Percentiles rank a stretch among this genome's conserved stretches.
Evolutionary conservation across 257 asterid species (phyloP).

Genomic region (Plantago ovata): DNA sequence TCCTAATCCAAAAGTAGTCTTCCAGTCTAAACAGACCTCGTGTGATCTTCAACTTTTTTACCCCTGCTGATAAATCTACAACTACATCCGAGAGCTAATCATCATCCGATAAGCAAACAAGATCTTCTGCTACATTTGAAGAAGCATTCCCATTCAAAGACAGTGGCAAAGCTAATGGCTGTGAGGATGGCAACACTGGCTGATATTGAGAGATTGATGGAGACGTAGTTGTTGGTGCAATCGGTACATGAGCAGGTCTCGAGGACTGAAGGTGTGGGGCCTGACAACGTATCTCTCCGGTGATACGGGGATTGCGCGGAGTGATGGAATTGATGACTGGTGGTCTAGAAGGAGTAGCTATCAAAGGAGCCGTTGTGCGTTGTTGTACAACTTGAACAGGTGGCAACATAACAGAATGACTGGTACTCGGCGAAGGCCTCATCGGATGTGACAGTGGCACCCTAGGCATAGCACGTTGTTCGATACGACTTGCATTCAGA

Average conservation of each 20-base stretch:
- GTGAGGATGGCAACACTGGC: slow-evolving; percentile 16
- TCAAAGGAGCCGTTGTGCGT: slow-evolving; percentile 30
- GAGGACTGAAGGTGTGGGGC: slow-evolving; percentile 49
- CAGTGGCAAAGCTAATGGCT: slow-evolving; percentile 10
- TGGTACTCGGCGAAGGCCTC: slow-evolving; percentile 19
- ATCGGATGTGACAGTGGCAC: slow-evolving; percentile 7
- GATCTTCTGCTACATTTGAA: slow-evolving; percentile 26
- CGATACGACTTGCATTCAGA: slow-evolving; percentile 8
- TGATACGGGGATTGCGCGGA: slow-evolving; percentile 39
- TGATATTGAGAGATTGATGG: slow-evolving; percentile 18
- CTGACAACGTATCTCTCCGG: slow-evolving; percentile 37
- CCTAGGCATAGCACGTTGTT: slow-evolving; percentile 4
- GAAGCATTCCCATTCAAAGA: slow-evolving; percentile 21
- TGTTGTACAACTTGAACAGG: slow-evolving; percentile 28
- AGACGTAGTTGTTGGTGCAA: slow-evolving; percentile 13
- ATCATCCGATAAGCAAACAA: slow-evolving; percentile 70
- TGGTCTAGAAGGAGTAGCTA: slow-evolving; percentile 48
- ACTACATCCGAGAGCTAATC: slow-evolving; percentile 28
- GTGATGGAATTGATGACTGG: slow-evolving; percentile 51
- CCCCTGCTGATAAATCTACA: slow-evolving; percentile 7
- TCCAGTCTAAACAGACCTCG: no score
- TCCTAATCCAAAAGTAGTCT: no score
- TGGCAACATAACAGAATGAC: slow-evolving; percentile 29
- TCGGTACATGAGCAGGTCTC: slow-evolving; percentile 32
- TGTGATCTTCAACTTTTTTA: not conserved